Evolutionary conservation across 768 basidiomycete genomes (phyloP), one percentile per base, ranked within the genome.

Genomic region (Naganishia antarctica): DNA sequence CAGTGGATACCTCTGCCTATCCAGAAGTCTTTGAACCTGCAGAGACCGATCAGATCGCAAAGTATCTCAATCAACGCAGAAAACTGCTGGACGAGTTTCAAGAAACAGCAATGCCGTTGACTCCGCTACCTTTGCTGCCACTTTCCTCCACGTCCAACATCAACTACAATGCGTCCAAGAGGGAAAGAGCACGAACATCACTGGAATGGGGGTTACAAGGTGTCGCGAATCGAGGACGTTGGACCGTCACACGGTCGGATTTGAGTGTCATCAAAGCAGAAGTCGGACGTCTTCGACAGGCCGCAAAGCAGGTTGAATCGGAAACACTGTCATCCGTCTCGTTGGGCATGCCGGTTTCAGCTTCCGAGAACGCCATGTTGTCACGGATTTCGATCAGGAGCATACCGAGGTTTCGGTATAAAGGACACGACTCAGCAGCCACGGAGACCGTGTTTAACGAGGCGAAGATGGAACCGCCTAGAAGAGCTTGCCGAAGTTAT

Each of bases 21-120:
- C 53, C 53, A 6, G 53, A 57, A 41, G 53, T 57, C 13, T 57
- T 57, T 15, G 53, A 57, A 26, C 53, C 53, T 5, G 31, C 37
- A 4, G 53, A 57, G 11, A 57, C 53, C n/a, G 53, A 57, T 26
- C 53, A 57, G 40, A 16, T 57, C 23, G 53, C 53, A 12, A 57
- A 57, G 37, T 57, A 23, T 21, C 53, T 57, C n/a, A 57, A 57
- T 40, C 53, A 41, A 15, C 32, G 34, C 18, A 26, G 53, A 40
- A 23, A 23, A 26, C 3, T 15, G 4, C n/a, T 57, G 21, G 53
- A 57, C 34, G 53, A 40, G 6, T 57, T 57, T n/a, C 34, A 40
- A 13, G 4, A 57, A 57, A 2, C 53, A 29, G 18, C 23, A 11
- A 57, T 57, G 53, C 53, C 53, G 23, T 23, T 40, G n/a, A 26